Evolutionary conservation across 148 eudicot species (phyloP), one percentile per base, ranked within the genome.

Genomic region (Gaultheria prostrata): DNA sequence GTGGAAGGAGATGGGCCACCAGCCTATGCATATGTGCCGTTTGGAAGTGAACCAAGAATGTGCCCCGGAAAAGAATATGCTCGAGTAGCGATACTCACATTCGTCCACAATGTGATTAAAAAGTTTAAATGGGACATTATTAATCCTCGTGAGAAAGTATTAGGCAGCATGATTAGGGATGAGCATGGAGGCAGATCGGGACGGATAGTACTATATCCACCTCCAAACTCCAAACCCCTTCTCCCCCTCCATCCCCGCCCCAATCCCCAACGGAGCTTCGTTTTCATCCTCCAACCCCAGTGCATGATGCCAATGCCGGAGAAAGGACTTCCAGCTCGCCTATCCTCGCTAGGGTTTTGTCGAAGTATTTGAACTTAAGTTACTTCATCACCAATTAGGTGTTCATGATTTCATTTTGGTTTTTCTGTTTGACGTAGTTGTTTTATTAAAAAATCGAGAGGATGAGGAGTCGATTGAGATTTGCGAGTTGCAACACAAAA

Each of bases 51-150:
- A 28, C 35, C 71, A 10, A 26, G 17, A 65, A 26, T 65, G 71
- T 65, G 71, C 2, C 71, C 71, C 0, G 18, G 17, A 28, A 65
- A 65, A 0, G 71, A 65, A 65, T 65, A 65, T 1, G 71, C 71
- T 4, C 12, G 53, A 4, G 0, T 46, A 12, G 30, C 24, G 26
- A 12, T 76, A 4, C 78, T 76, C 8, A 11, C 54, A 46, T 76
- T 76, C 20, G 33, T 76, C 28, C 78, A 76, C 78, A n/a, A 76
- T 28, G 14, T 76, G 78, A 56, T 76, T n/a, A 76, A 21, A n/a
- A 76, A 24, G 33, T 76, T 46, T 48, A 76, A 46, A 24, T 76
- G 78, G 78, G 32, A 11, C 0, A 6, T 18, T 2, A 1, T 72
- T 6, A 8, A 32, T 17, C 76, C 76, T 17, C 1, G 11, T 18